phyloP scores from a whole-genome alignment of 371 early-diverging fungal species.

The Chytridium lagenaria region DNA sequence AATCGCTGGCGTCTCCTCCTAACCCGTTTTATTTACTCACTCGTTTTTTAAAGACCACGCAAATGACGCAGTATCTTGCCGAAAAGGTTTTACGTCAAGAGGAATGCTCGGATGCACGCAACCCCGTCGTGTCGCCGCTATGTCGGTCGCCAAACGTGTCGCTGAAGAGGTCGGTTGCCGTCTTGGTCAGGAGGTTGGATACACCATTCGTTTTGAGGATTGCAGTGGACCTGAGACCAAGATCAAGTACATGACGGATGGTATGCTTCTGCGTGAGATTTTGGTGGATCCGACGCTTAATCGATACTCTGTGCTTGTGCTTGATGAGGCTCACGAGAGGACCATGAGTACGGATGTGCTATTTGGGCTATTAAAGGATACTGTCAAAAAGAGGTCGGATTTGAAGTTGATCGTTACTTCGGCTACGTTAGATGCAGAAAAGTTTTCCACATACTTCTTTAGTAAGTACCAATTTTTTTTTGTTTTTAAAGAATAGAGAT shows the following conservation, averaged over 20 bases:
- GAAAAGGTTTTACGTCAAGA: conserved; percentile 84
- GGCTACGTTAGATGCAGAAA: conserved; percentile 97
- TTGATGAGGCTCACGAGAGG: conserved; percentile 99
- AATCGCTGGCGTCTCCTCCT: background rate
- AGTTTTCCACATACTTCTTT: conserved; percentile 88
- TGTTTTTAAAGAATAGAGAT: conserved; percentile 27
- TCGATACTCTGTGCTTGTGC: conserved; percentile 92
- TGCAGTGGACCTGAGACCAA: conserved; percentile 91
- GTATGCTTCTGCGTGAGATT: conserved; percentile 97
- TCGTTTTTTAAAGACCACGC: conserved; percentile 77
- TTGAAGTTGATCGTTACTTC: conserved; percentile 94
- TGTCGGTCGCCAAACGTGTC: conserved; percentile 98
- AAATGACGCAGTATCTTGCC: conserved; percentile 98
- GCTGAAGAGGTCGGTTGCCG: conserved; percentile 97
- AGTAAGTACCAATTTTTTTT: conserved; percentile 22
- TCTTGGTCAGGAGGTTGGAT: conserved; percentile 95
- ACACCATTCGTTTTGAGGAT: conserved; percentile 98
- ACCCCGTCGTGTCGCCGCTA: conserved; percentile 99
- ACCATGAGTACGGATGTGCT: conserved; percentile 97
- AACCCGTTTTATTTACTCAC: conserved; percentile 13
- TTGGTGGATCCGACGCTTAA: conserved; percentile 85
- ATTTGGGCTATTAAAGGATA: conserved; percentile 93
- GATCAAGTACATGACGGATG: conserved; percentile 99
- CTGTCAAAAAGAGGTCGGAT: conserved; percentile 82
- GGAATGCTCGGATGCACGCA: conserved; percentile 99